Base-by-base conservation (phyloP, 1,284 basidiomycete species). In the Moesziomyces globuligerus region DNA sequence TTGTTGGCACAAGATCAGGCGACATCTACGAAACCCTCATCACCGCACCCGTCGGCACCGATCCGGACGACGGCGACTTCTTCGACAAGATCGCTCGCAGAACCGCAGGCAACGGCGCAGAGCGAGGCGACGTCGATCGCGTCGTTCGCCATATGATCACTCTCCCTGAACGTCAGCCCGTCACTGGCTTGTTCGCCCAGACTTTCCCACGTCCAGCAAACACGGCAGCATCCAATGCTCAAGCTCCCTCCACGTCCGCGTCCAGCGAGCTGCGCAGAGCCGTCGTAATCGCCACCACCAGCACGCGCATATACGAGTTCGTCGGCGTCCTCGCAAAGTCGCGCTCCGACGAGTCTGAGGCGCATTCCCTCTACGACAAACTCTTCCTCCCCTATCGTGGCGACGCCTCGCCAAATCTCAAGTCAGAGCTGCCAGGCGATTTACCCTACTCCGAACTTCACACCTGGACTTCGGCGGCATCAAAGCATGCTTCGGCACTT, bases 221-320 rank as follows among this genome's bases (percentile, higher is more conserved):
- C 18, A 4, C 39, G 5, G 5, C 38, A 20, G n/a, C 53, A 17
- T 6, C 7, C 9, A 15, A 26, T 8, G 46, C 21, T 7, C 15
- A 34, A 7, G 32, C 32, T 32, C 20, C 46, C 18, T n/a, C 34
- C 1, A n/a, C 59, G 15, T 28, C 48, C 6, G 26, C 48, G 6
- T 48, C 48, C 11, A 62, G 43, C 44, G 61, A 47, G 17, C 40
- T 47, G 5, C 54, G 48, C n/a, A 49, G 40, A 59, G 56, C 72
- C 6, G 72, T 65, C 15, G 88, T 94, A n/a, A 85, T 97, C 10
- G 89, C 89, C 4, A 93, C 93, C 0, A 97, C 95, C 2, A 87
- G 89, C 25, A 90, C 91, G 6, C 87, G 94, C 56, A 90, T 98
- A 76, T 96, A 96, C 80, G 94, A 98, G 80, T 93, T 94, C 62